Conservation (phyloP, 768 basidiomycete species). For the Kwoniella dejecticola region DNA sequence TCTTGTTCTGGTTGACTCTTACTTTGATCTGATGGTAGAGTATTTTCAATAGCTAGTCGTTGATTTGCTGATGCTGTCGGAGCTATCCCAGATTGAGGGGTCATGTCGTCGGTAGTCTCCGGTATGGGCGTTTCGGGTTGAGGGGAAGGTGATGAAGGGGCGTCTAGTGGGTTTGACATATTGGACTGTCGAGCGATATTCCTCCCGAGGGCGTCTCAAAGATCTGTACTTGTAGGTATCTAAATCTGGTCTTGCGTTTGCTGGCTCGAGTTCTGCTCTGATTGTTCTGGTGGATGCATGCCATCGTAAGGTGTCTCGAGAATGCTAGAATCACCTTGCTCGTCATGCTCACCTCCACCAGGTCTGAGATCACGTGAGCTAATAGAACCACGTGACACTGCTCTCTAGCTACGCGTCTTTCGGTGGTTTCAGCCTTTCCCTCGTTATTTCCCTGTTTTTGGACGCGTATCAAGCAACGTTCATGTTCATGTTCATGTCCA, state of each 20-base stretch:
- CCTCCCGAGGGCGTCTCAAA: too few relatives aligned
- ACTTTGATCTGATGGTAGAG: too few relatives aligned
- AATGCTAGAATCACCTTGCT: conserved; percentile 4
- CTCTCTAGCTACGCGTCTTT: too few relatives aligned
- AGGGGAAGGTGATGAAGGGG: conserved; percentile 5
- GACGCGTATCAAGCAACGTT: background rate
- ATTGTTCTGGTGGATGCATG: too few relatives aligned
- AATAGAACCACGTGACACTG: too few relatives aligned
- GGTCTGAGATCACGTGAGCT: too few relatives aligned
- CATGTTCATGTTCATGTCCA: conserved; percentile 1
- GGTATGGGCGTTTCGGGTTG: conserved; percentile 7
- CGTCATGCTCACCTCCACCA: too few relatives aligned
- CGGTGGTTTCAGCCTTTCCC: too few relatives aligned
- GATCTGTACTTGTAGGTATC: too few relatives aligned
- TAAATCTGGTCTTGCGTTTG: background rate
- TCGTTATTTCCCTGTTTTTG: background rate
- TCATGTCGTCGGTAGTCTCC: background rate
- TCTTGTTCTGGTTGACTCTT: background rate
- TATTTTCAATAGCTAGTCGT: conserved; percentile 27
- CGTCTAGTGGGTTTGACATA: conserved; percentile 31
- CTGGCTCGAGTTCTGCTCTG: background rate
- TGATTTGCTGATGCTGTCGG: background rate
- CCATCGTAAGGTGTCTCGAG: background rate
- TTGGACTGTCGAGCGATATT: background rate
- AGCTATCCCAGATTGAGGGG: background rate